Base-by-base conservation (phyloP, 2,329 filamentous ascomycete genomes). In the Raffaelea arxii region DNA sequence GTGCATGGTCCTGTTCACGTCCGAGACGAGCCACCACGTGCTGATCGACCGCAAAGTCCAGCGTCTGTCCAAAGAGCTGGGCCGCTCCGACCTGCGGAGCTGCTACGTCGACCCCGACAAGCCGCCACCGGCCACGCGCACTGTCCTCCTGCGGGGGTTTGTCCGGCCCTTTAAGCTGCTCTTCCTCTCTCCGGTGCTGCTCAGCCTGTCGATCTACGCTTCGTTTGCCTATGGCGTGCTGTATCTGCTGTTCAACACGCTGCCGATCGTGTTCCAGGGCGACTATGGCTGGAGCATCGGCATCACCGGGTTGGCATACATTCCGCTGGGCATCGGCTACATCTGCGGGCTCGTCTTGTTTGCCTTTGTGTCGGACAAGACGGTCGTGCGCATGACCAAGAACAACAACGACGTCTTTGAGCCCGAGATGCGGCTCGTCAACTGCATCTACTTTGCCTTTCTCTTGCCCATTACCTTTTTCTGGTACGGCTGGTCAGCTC, bases 201-300 rank as follows among this genome's bases (percentile, higher is more conserved):
- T 71, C 30, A 56, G 65, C 27, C 59, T 74, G 18, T 70, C 69
- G 1, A 50, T 73, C 4, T 75, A 75, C 59, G 66, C 71, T 37
- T 69, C 72, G 38, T 74, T 75, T 53, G 63, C 65, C 21, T 75
- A 75, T 53, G 72, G 72, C 40, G 68, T 68, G 41, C 63, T 75
- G 19, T 76, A 76, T 55, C 63, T 77, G 10, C 68, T 76, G 54
- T 75, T 74, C 60, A 75, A 71, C 51, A 72, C 71, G 18, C 70
- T 76, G 50, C 66, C 72, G n/a, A 61, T 66, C 7, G 68, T 74
- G 23, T 76, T 76, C 51, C 58, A 66, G 49, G 57, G 61, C 27
- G 62, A 61, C 12, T 77, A 77, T 51, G 63, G 64, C 51, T 76
- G 70, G 62, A 61, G 58, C 39, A 59, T 66, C 14, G 68, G 70